Evolutionary conservation across 768 basidiomycete species (phyloP).

Genomic region (Boletus rufocinnamomeus): DNA sequence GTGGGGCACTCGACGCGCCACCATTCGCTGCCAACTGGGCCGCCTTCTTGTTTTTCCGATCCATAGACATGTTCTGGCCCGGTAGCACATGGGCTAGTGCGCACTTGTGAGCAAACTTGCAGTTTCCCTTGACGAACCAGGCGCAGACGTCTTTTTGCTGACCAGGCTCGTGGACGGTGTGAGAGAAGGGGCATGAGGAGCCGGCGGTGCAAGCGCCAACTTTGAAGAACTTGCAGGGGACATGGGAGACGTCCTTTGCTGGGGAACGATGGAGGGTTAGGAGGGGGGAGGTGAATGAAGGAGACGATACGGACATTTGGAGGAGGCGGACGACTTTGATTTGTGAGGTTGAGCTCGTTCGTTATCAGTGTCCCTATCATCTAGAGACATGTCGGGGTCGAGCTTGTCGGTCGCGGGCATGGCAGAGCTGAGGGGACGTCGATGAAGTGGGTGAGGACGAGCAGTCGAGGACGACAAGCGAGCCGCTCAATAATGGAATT

Average conservation of each 20-base stretch:
- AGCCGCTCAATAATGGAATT: background rate
- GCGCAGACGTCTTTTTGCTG: conserved; percentile 80
- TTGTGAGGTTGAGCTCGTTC: conserved; percentile 20
- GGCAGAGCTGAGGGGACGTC: background rate
- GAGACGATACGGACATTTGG: conserved; percentile 33
- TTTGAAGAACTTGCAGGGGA: conserved; percentile 97
- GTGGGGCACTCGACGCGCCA: conserved; percentile 36
- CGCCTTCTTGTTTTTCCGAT: conserved; percentile 95
- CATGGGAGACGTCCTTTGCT: conserved; percentile 92
- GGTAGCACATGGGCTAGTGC: conserved; percentile 94
- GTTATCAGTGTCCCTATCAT: conserved; percentile 27
- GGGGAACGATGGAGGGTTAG: conserved; percentile 1
- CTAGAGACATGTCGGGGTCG: conserved; percentile 17
- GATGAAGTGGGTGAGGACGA: background rate
- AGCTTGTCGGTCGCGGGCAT: conserved; percentile 28
- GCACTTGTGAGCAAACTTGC: conserved; percentile 79
- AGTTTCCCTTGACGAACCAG: conserved; percentile 94
- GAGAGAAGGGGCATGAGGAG: conserved; percentile 94
- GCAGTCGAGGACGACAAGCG: background rate
- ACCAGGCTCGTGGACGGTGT: conserved; percentile 69
- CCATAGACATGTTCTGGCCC: conserved; percentile 93
- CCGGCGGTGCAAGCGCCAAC: conserved; percentile 94
- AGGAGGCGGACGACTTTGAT: conserved; percentile 30
- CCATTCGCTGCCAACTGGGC: conserved; percentile 67
- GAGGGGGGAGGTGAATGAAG: background rate